Base-by-base conservation (phyloP, 139 green algal genomes). In the Micractinium sp. region DNA sequence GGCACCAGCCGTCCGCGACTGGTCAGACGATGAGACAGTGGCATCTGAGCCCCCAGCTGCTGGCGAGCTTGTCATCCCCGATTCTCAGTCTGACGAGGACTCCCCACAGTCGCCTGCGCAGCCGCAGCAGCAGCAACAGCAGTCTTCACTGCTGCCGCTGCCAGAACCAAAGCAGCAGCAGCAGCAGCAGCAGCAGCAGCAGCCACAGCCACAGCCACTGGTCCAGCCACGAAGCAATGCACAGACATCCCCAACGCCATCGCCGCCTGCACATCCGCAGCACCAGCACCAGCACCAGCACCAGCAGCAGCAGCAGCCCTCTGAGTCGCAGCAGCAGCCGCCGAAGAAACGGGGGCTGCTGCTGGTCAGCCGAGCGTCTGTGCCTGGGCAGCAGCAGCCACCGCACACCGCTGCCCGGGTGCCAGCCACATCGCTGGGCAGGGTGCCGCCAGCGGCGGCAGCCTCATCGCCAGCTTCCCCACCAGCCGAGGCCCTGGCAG, bases 331-430 rank as follows among this genome's bases (percentile, higher is more conserved):
- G 61, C 35, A 80, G 47, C 29, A 83, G 78, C 78, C 29, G 38
- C 78, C 78, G 22, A 85, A 9, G 47, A 56, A 60, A 27, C 79
- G 47, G 0, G 47, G 41, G 41, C 47, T 85, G 79, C 79, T 85
- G 79, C 25, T 71, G 47, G 47, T 85, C 47, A 85, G 79, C 79
- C 31, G 79, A 4, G 29, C 79, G 35, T 85, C 79, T 14, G 79
- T 22, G 13, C 27, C 47, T 13, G 79, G 79, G 39, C 78, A 83
- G 78, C 78, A 61, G 23, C 36, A 82, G 76, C 35, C 14, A 20
- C 35, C 14, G 67, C 25, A 56, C 47, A 56, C 47, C 47, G 9
- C 47, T 9, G 47, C 47, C 47, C 47, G 47, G 47, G 47, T 9
- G 47, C 7, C 47, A 56, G 5, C 47, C 47, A 56, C 47, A 56